Conservation (phyloP, 129 eudicot genomes). For the Flaveria brownii region DNA sequence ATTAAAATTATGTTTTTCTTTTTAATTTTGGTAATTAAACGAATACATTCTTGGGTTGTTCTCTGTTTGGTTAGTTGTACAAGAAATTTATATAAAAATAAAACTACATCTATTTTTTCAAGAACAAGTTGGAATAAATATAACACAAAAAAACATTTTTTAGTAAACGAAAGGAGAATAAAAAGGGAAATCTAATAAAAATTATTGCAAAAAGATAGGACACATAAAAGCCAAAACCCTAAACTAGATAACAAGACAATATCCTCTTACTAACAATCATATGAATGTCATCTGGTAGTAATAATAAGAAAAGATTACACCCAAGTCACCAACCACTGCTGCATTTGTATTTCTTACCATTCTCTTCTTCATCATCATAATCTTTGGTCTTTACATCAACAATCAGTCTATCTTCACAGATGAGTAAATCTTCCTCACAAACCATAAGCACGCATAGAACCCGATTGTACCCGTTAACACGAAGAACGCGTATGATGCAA, state of each 20-base stretch:
- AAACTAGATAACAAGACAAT: conserved; percentile 27
- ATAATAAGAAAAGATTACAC: conserved; percentile 24
- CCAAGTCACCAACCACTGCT: conserved; percentile 27
- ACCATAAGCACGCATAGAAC: conserved; percentile 86
- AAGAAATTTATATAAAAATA: background rate
- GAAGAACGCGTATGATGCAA: conserved; percentile 80
- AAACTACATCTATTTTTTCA: background rate
- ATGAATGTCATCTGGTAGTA: conserved; percentile 19
- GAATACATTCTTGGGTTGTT: background rate
- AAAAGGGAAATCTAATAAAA: background rate
- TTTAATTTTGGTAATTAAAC: background rate
- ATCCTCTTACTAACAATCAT: conserved; percentile 21
- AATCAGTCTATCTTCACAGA: conserved; percentile 87
- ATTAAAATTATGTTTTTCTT: background rate
- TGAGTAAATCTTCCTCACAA: conserved; percentile 78
- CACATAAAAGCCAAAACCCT: conserved; percentile 33
- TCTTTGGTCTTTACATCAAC: conserved; percentile 25
- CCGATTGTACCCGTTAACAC: conserved; percentile 88
- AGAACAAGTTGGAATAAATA: background rate
- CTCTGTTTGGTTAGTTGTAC: background rate
- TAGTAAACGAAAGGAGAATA: background rate
- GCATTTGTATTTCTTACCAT: conserved; percentile 20
- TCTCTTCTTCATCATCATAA: conserved; percentile 26
- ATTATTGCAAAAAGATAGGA: conserved; percentile 13
- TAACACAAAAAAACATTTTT: background rate